A percentile compares a stretch with the other conserved stretches of the same genome.
Conservation (phyloP, 2,329 filamentous ascomycete species). For the Dactylonectria estremocensis region DNA sequence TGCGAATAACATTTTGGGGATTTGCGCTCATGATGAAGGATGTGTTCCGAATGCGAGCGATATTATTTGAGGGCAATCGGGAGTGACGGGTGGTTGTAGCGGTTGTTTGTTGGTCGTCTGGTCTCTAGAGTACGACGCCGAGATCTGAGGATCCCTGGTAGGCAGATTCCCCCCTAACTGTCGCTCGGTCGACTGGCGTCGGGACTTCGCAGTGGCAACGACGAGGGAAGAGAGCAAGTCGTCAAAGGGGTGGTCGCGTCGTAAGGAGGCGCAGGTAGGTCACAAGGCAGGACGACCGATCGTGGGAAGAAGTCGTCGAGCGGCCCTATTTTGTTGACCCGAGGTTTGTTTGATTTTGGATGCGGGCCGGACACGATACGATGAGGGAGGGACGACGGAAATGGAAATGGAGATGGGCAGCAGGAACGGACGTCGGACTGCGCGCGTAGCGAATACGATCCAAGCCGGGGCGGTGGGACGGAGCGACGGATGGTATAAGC, state of each 20-base stretch:
- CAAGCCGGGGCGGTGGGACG: constrained; percentile 48
- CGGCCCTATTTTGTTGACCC: constrained; percentile 31
- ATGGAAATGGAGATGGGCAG: constrained; percentile 24
- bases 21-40: constrained; percentile 60
- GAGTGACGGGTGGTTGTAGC: constrained; percentile 17
- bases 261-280: constrained; percentile 17
- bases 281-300: constrained; percentile 10
- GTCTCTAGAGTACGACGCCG: constrained; percentile 20
- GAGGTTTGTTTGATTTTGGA: constrained; percentile 15
- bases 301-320: constrained; percentile 21
- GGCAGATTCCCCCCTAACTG: constrained; percentile 26
- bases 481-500: constrained; percentile 27
- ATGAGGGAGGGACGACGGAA: constrained; percentile 14
- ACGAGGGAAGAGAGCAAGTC: constrained; percentile 16
- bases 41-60: constrained; percentile 30
- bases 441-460: constrained; percentile 43
- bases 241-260: constrained; percentile 9
- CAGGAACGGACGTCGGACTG: constrained; percentile 29
- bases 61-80: constrained; percentile 32
- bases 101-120: constrained; percentile 13
- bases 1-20: constrained; percentile 74
- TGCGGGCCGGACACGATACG: constrained; percentile 2
- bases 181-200: constrained; percentile 22
- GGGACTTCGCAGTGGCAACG: constrained; percentile 10
- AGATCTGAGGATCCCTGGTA: constrained; percentile 10